Percentiles rank a stretch among this genome's conserved stretches.
phyloP scores from a whole-genome alignment of 257 asterid genomes.

The Phtheirospermum japonicum region DNA sequence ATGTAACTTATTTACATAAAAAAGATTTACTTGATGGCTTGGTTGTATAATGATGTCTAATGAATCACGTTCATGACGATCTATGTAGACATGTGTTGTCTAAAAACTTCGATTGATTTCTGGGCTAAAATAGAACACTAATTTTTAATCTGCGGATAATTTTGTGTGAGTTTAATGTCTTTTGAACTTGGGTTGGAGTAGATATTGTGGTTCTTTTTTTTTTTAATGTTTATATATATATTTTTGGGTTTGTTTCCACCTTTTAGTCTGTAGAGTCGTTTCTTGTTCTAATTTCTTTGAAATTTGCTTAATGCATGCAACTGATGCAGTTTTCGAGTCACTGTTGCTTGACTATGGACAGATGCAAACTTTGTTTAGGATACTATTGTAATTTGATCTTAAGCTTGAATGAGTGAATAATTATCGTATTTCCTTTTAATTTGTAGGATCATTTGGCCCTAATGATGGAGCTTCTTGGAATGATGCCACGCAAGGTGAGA shows the following conservation, averaged over 20 bases:
- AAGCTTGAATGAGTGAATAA: conserved; percentile 9
- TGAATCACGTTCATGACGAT: background rate
- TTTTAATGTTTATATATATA: too few species aligned
- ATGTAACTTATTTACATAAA: background rate
- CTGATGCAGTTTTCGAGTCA: background rate
- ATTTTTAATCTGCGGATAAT: conserved; percentile 18
- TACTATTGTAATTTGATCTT: conserved; percentile 3
- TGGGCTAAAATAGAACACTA: background rate
- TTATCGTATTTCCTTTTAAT: background rate
- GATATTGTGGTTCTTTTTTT: conserved; percentile 6
- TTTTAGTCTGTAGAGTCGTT: conserved; percentile 5
- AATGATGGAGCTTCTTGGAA: conserved; percentile 93
- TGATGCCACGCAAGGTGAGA: conserved; percentile 91
- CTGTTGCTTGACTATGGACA: background rate
- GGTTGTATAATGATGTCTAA: background rate
- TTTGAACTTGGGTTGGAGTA: conserved; percentile 17
- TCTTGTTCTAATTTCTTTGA: background rate
- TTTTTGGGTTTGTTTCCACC: conserved; percentile 10
- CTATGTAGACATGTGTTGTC: too few species aligned
- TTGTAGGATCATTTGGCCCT: conserved; percentile 84
- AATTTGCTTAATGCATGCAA: background rate
- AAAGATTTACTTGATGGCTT: background rate
- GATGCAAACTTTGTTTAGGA: background rate
- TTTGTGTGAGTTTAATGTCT: conserved; percentile 10
- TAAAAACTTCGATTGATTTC: too few species aligned